phyloP scores from a whole-genome alignment of 2,329 filamentous ascomycete genomes.

The Penicillium sp. region DNA sequence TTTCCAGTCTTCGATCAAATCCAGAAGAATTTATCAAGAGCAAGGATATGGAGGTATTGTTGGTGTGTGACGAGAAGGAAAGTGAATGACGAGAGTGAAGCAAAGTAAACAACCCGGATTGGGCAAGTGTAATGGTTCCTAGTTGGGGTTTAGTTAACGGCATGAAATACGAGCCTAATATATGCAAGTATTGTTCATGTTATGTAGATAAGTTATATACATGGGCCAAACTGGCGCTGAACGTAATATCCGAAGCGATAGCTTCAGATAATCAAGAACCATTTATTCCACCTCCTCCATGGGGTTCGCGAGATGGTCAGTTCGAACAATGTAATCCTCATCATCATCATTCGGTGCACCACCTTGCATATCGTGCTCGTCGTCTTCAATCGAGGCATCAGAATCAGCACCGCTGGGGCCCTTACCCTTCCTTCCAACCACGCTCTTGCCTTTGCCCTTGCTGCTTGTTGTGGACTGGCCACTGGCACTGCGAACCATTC shows the following conservation, averaged over 20 bases:
- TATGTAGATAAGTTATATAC: neutral
- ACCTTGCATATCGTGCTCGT: constrained; percentile 25
- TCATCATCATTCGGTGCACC: constrained; percentile 29
- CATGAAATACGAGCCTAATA: neutral
- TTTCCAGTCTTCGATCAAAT: neutral
- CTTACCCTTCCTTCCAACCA: neutral
- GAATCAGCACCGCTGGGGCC: neutral
- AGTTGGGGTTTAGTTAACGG: neutral
- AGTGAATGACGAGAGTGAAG: neutral
- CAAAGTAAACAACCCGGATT: neutral
- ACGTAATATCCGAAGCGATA: neutral
- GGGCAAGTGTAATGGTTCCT: neutral
- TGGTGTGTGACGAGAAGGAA: neutral
- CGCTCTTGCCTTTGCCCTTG: constrained; percentile 3
- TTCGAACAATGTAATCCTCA: constrained; percentile 41
- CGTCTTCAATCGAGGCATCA: constrained; percentile 26
- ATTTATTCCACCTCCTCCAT: constrained; percentile 21
- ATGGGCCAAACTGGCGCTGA: neutral
- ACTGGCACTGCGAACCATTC: constrained; percentile 27
- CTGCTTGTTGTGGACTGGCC: constrained; percentile 8
- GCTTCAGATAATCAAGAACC: neutral
- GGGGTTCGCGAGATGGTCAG: constrained; percentile 34
- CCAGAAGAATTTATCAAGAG: neutral
- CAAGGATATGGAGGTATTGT: neutral
- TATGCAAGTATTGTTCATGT: neutral